Conservation (phyloP, 495 filamentous ascomycete genomes). For the Aeminium ludgeri region DNA sequence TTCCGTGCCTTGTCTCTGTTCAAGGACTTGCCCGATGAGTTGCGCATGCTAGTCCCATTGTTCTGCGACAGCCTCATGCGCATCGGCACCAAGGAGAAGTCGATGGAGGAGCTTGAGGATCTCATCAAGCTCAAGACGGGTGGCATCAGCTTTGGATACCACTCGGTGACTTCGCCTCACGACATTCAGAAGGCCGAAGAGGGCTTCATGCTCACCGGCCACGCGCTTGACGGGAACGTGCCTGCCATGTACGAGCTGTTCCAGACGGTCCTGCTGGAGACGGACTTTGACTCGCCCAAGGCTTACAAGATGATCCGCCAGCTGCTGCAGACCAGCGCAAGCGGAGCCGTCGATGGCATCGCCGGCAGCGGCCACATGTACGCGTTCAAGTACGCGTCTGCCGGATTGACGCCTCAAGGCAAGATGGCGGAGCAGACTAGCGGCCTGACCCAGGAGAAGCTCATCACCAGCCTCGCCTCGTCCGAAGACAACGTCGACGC, state of each 20-base stretch:
- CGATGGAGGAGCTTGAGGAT: conserved; percentile 91
- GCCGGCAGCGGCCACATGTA: conserved; percentile 75
- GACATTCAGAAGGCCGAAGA: conserved; percentile 55
- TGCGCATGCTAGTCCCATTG: conserved; percentile 69
- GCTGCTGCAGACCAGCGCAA: conserved; percentile 65
- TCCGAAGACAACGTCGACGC: conserved; percentile 31
- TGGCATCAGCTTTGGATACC: conserved; percentile 66
- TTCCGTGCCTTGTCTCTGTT: conserved; percentile 77
- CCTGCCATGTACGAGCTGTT: conserved; percentile 80
- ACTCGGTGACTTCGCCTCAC: conserved; percentile 55
- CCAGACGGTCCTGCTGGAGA: conserved; percentile 62
- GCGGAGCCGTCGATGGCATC: conserved; percentile 80
- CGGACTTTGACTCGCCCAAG: conserved; percentile 67
- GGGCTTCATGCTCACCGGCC: conserved; percentile 67
- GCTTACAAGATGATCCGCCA: conserved; percentile 70
- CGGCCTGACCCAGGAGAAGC: conserved; percentile 73
- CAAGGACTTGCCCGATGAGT: conserved; percentile 63
- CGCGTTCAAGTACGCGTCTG: conserved; percentile 66
- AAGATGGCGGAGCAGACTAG: conserved; percentile 62
- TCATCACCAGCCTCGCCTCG: conserved; percentile 54
- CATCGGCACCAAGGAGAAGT: conserved; percentile 66
- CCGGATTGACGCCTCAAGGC: conserved; percentile 54
- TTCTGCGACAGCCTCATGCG: conserved; percentile 89
- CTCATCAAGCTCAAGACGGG: conserved; percentile 91
- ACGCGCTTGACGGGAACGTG: conserved; percentile 75